A percentile compares a stretch with the other conserved stretches of the same genome.
Evolutionary conservation across 1,139 yeast genomes (phyloP).

Genomic region (Taiozyma sp.): DNA sequence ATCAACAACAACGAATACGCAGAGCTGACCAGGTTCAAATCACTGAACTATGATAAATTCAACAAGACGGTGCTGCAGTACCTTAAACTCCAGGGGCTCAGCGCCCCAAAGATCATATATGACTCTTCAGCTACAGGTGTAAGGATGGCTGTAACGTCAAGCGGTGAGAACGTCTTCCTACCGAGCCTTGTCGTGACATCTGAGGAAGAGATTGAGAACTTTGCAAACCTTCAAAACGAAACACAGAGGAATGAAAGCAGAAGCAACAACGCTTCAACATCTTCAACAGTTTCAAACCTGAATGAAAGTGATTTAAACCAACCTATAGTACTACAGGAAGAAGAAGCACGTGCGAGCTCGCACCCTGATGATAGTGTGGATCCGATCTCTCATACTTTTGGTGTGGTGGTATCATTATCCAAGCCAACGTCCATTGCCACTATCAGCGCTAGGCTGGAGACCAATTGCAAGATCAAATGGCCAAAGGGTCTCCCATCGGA

Average conservation of each 20-base stretch:
- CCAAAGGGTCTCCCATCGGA: constrained; percentile 51
- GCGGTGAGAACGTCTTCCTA: constrained; percentile 19
- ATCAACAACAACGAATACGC: neutral
- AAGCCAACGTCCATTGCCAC: constrained; percentile 24
- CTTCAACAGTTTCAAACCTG: neutral
- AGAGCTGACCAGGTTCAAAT: constrained; percentile 17
- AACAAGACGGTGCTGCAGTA: constrained; percentile 15
- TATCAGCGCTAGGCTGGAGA: constrained; percentile 27
- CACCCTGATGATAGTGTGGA: constrained; percentile 12
- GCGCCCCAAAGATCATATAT: constrained; percentile 16
- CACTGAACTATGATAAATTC: constrained; percentile 17
- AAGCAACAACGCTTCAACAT: neutral
- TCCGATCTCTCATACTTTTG: constrained; percentile 23
- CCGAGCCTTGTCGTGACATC: constrained; percentile 13
- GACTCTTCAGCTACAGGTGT: constrained; percentile 5
- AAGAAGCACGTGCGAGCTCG: neutral
- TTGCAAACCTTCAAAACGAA: constrained; percentile 3
- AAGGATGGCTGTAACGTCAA: constrained; percentile 14
- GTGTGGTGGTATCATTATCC: constrained; percentile 25
- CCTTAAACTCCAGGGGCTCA: constrained; percentile 17
- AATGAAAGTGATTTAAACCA: neutral
- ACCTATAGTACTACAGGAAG: neutral
- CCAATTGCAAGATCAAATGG: constrained; percentile 42
- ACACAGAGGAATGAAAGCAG: neutral
- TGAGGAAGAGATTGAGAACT: constrained; percentile 14